phyloP scores from a whole-genome alignment of 257 asterid genomes.

The Solanum pinnatisectum region DNA sequence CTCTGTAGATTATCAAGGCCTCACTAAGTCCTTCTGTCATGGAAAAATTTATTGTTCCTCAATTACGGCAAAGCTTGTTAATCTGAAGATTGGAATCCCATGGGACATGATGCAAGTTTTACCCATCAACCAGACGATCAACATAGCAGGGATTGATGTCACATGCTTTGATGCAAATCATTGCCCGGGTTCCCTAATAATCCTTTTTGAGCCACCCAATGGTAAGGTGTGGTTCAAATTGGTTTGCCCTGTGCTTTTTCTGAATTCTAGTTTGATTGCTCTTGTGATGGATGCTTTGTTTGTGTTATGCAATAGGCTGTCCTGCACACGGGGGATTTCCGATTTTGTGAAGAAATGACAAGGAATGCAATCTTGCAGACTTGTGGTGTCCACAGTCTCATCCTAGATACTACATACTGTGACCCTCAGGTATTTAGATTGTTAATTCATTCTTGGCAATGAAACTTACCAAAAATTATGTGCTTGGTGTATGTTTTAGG shows the following conservation, averaged over 20 bases:
- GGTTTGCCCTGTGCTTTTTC: not conserved
- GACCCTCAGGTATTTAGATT: conserved; percentile 56
- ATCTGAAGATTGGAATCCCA: conserved; percentile 73
- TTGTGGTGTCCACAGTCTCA: conserved; percentile 60
- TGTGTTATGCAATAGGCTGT: conserved; percentile 47
- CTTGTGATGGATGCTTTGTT: conserved; percentile 3
- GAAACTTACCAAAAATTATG: not conserved
- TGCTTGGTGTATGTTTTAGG: not conserved
- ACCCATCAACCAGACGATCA: conserved; percentile 75
- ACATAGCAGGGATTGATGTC: conserved; percentile 60
- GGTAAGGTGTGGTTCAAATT: conserved; percentile 56
- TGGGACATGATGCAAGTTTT: conserved; percentile 63
- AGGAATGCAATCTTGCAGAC: conserved; percentile 39
- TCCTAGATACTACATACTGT: conserved; percentile 93
- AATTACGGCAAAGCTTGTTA: conserved; percentile 81
- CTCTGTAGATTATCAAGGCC: conserved; percentile 94
- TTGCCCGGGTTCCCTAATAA: conserved; percentile 89
- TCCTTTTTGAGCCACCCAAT: conserved; percentile 80
- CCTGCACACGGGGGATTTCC: conserved; percentile 91
- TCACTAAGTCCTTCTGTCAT: conserved; percentile 77
- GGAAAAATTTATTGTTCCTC: conserved; percentile 78
- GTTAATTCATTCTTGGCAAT: not conserved
- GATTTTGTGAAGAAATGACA: conserved; percentile 68
- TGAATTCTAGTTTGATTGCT: not conserved
- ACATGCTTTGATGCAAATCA: conserved; percentile 96